phyloP scores from a whole-genome alignment of 2,329 filamentous ascomycete species.

The Fusarium xyrophilum region DNA sequence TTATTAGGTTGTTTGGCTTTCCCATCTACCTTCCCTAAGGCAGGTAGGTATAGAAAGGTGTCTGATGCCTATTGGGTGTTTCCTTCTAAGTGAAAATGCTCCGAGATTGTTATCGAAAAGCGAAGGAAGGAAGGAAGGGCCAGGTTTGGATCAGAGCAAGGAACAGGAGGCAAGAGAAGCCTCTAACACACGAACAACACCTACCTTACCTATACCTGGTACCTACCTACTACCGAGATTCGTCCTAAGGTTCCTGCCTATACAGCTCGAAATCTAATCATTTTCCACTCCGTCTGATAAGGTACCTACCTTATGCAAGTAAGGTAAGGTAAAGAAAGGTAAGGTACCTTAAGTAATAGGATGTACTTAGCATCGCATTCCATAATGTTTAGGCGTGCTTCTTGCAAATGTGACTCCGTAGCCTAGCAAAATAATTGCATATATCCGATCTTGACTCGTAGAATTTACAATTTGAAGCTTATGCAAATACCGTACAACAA shows the following conservation, averaged over 20 bases:
- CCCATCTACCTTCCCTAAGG: neutral
- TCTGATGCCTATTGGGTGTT: neutral
- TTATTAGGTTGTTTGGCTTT: neutral
- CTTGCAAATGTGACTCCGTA: neutral
- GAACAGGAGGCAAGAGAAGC: neutral
- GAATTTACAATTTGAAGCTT: neutral
- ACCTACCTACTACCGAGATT: neutral
- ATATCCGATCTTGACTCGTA: neutral
- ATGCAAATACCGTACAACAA: neutral
- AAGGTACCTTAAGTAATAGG: too few relatives aligned
- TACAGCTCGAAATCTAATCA: neutral
- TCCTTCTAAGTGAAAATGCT: neutral
- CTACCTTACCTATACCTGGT: neutral
- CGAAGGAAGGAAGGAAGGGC: neutral
- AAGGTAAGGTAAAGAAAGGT: too few relatives aligned
- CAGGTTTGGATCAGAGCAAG: neutral
- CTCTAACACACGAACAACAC: neutral
- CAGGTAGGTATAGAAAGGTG: neutral
- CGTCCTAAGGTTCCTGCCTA: neutral
- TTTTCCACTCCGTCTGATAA: neutral
- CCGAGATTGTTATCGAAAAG: neutral
- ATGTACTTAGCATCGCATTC: neutral
- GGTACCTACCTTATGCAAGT: neutral
- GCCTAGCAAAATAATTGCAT: neutral
- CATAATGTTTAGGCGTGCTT: neutral